Percentiles rank a stretch among this genome's conserved stretches.
Evolutionary conservation across 2,329 filamentous ascomycete genomes (phyloP).

Genomic region (Geoglossum cookeanum): DNA sequence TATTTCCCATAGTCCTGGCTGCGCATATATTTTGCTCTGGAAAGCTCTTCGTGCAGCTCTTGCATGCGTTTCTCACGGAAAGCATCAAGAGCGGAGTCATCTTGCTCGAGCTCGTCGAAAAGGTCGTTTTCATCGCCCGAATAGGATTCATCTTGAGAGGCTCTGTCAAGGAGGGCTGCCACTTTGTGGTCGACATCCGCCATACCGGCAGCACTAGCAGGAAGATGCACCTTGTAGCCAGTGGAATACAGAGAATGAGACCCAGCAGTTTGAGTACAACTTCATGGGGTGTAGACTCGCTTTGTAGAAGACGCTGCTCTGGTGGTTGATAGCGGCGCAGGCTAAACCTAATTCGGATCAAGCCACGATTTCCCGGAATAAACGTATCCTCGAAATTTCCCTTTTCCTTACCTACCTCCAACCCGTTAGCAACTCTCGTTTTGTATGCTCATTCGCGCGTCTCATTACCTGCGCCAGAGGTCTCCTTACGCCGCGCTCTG

Average conservation of each 20-base stretch:
- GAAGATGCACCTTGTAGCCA: neutral
- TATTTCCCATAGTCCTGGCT: slow-evolving; percentile 33
- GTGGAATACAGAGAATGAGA: neutral
- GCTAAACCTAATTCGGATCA: neutral
- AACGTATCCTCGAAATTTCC: neutral
- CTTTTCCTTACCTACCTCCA: neutral
- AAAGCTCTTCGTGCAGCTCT: slow-evolving; percentile 36
- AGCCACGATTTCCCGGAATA: neutral
- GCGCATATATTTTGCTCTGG: slow-evolving; percentile 31
- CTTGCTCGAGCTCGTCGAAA: slow-evolving; percentile 32
- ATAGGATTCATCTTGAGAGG: slow-evolving; percentile 5
- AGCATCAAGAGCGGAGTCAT: slow-evolving; percentile 31
- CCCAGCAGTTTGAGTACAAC: neutral
- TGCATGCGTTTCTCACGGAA: slow-evolving; percentile 38
- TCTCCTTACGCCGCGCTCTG: neutral
- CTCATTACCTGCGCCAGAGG: neutral
- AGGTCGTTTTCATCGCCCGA: slow-evolving; percentile 37
- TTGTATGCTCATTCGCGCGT: neutral
- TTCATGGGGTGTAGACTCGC: neutral
- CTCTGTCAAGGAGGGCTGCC: slow-evolving; percentile 27
- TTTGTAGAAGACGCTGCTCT: neutral
- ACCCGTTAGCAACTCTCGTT: neutral
- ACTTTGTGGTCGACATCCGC: slow-evolving; percentile 30
- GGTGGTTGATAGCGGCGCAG: neutral
- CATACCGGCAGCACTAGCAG: slow-evolving; percentile 16